Conservation (phyloP, 2,329 filamentous ascomycete genomes). For the Colletotrichum lini region DNA sequence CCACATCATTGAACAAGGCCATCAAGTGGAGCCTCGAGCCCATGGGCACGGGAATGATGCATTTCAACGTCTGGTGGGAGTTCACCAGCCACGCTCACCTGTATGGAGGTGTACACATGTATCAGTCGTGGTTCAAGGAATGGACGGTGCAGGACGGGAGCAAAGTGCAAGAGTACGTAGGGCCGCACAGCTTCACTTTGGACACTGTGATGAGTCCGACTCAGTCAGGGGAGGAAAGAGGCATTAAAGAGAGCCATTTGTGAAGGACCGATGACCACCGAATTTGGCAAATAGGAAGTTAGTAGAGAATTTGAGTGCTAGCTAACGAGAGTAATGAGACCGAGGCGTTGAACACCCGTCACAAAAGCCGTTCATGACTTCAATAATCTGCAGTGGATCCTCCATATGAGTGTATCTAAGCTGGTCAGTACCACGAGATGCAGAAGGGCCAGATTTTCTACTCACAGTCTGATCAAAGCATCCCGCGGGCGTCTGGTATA, state of each 20-base stretch:
- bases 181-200: slow-evolving; percentile 18
- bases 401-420: slow-evolving; percentile 42
- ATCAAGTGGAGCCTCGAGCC: slow-evolving; percentile 37
- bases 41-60: slow-evolving; percentile 36
- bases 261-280: neutral
- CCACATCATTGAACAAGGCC: neutral
- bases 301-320: too few species aligned
- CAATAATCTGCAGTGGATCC: slow-evolving; percentile 40
- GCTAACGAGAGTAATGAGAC: too few species aligned
- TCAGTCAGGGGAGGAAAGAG: neutral
- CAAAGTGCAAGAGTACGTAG: slow-evolving; percentile 19
- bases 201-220: neutral
- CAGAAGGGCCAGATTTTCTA: slow-evolving; percentile 16
- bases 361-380: neutral
- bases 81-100: slow-evolving; percentile 33
- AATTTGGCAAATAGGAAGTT: neutral
- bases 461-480: slow-evolving; percentile 72
- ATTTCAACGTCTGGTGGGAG: slow-evolving; percentile 37
- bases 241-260: neutral
- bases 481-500: slow-evolving; percentile 69
- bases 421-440: neutral
- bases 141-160: slow-evolving; percentile 24
- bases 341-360: neutral
- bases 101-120: slow-evolving; percentile 21
- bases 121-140: slow-evolving; percentile 9